These are phyloP conservation scores for Fomitopsis serialis DNA, from an alignment of 768 basidiomycete genomes.

Conservation along the genomic window DNA sequence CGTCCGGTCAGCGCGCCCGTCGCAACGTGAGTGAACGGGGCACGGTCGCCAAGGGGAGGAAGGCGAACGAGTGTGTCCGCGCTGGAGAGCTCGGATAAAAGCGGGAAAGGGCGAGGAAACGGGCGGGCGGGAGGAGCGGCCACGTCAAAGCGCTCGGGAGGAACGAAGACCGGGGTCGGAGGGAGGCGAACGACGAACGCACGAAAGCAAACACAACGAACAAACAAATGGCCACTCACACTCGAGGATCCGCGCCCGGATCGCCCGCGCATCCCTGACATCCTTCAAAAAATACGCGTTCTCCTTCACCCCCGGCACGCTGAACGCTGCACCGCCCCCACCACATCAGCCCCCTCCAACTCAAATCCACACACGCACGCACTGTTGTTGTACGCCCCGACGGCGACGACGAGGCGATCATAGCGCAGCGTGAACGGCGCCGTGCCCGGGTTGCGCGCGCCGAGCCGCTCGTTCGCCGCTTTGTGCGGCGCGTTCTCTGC, in stretches of 20 bases:
- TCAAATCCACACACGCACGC: neutral
- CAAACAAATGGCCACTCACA: constrained; percentile 33
- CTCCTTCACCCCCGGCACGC: constrained; percentile 74
- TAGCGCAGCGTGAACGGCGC: constrained; percentile 55
- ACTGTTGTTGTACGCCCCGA: constrained; percentile 86
- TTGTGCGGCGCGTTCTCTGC: too few species aligned
- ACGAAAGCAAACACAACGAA: too few species aligned
- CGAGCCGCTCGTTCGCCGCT: neutral
- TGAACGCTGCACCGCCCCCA: constrained; percentile 42
- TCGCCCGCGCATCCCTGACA: constrained; percentile 67
- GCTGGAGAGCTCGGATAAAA: too few species aligned
- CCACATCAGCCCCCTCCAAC: neutral
- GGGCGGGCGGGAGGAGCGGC: too few species aligned
- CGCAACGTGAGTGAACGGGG: too few species aligned
- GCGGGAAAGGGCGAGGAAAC: too few species aligned
- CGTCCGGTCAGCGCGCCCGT: neutral
- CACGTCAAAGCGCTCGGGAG: too few species aligned
- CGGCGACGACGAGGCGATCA: constrained; percentile 81
- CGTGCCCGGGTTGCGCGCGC: neutral
- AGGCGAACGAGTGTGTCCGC: too few species aligned
- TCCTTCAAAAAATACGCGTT: constrained; percentile 81
- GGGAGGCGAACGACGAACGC: too few species aligned
- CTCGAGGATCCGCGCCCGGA: constrained; percentile 69
- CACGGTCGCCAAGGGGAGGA: too few species aligned
- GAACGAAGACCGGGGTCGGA: too few species aligned